phyloP scores from a whole-genome alignment of 768 basidiomycete genomes.

The Rhizopogon sp. region DNA sequence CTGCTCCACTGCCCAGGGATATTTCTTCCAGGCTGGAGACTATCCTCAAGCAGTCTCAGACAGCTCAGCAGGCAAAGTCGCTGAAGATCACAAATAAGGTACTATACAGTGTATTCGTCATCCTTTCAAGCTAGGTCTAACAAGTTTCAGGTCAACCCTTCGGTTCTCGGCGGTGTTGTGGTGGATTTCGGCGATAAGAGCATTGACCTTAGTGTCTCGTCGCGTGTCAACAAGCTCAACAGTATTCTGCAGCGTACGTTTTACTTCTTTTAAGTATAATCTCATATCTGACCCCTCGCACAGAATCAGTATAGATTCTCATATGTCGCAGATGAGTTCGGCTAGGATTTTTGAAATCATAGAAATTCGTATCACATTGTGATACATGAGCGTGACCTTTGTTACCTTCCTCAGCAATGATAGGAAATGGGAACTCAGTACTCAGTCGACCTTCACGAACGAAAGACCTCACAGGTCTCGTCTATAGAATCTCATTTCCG shows the following conservation, averaged over 20 bases:
- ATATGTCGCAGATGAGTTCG: background rate
- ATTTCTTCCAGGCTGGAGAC: slow-evolving; percentile 75
- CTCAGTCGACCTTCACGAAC: slow-evolving; percentile 66
- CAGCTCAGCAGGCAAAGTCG: slow-evolving; percentile 81
- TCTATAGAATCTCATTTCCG: slow-evolving; percentile 90
- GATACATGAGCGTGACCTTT: slow-evolving; percentile 37
- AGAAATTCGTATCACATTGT: slow-evolving; percentile 86
- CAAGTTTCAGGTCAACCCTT: slow-evolving; percentile 72
- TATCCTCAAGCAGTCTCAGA: slow-evolving; percentile 79
- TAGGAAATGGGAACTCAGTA: slow-evolving; percentile 8
- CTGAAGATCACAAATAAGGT: slow-evolving; percentile 93
- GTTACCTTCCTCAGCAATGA: background rate
- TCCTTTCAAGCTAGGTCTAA: slow-evolving; percentile 1
- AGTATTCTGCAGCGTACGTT: slow-evolving; percentile 74
- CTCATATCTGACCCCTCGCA: background rate
- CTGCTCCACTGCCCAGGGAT: slow-evolving; percentile 73
- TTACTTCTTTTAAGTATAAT: background rate
- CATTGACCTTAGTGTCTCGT: slow-evolving; percentile 91
- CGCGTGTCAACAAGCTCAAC: slow-evolving; percentile 94
- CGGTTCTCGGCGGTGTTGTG: slow-evolving; percentile 87
- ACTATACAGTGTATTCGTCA: slow-evolving; percentile 13
- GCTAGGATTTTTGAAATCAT: slow-evolving; percentile 52
- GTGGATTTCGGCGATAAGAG: slow-evolving; percentile 99
- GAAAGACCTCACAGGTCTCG: slow-evolving; percentile 87
- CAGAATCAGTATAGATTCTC: background rate